Base-by-base conservation (phyloP, 1,139 yeast genomes). In the Geotrichum macrosporum region DNA sequence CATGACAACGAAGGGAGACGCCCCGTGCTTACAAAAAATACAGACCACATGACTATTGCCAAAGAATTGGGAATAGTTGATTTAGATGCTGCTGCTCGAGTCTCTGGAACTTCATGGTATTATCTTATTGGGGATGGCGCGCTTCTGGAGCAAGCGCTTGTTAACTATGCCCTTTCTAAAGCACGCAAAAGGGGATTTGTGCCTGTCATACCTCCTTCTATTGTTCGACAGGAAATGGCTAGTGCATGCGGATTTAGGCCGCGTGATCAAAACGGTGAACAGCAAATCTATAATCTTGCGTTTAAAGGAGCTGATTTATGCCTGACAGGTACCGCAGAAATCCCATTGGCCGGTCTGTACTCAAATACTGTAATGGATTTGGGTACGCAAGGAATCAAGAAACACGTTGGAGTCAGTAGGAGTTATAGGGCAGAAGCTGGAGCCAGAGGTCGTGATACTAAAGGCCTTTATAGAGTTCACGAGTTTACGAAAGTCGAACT, bases 341-440 rank as follows among this genome's bases (percentile, higher is more conserved):
- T 94, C 35, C 87, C 98, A 0, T 66, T 94, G 30, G 98, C 96
- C 0, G 96, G 89, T 0, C 68, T 83, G 53, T 63, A 65, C 35
- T 78, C 77, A 9, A 71, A 78, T 52, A 65, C 63, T 39, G 61
- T 65, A 0, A 62, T 77, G 36, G 59, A 68, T 12, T 57, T 60
- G 3, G 66, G 66, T 0, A 58, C 73, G 10, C 34, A 44, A 5
- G 52, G 56, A 18, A 88, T 94, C 0, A 56, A 69, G 13, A 78
- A 76, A 57, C 74, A 77, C 41, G 95, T 81, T 9, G 99, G 97
- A 0, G 74, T 87, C 1, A 84, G 95, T 41, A 73, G 97, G 55
- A 80, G 95, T 52, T 94, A 81, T 61, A 74, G 99, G 54, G 96
- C 97, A 0, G 99, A 94, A 63, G 98, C 98, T 0, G 98, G 98